Evolutionary conservation across 257 asterid species (phyloP).

Genomic region (Gentiana dahurica): DNA sequence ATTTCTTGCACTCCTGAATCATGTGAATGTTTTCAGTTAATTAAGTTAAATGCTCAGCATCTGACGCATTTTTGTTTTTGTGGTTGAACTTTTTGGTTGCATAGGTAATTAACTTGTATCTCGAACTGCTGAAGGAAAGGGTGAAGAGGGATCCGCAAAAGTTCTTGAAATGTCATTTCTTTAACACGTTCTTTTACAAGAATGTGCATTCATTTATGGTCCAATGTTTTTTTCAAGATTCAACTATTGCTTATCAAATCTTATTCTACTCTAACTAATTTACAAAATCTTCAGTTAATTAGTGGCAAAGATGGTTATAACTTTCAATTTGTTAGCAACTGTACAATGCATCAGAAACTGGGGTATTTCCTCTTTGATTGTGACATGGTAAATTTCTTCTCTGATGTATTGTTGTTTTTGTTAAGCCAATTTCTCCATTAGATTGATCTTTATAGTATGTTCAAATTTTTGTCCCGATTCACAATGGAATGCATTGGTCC

Average conservation of each 20-base stretch:
- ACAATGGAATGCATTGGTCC: slow-evolving; percentile 87
- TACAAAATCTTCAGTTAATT: slow-evolving; percentile 18
- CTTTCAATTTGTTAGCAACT: slow-evolving; percentile 70
- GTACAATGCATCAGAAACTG: slow-evolving; percentile 82
- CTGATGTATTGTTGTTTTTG: not conserved
- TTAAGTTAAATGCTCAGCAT: not conserved
- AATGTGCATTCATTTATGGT: slow-evolving; percentile 32
- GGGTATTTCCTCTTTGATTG: slow-evolving; percentile 76
- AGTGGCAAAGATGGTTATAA: slow-evolving; percentile 38
- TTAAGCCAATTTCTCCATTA: not conserved
- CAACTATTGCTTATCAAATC: too few relatives aligned
- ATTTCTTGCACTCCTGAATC: slow-evolving; percentile 1
- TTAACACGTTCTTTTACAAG: slow-evolving; percentile 77
- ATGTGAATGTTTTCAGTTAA: not conserved
- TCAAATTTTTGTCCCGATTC: slow-evolving; percentile 93
- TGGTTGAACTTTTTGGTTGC: slow-evolving; percentile 13
- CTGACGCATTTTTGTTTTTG: not conserved
- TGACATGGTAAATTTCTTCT: slow-evolving; percentile 49
- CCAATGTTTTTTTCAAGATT: too few relatives aligned
- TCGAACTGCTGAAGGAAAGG: slow-evolving; percentile 85
- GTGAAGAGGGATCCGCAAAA: slow-evolving; percentile 67
- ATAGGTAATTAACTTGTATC: slow-evolving; percentile 86
- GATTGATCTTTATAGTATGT: slow-evolving; percentile 5
- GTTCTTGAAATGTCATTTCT: slow-evolving; percentile 86
- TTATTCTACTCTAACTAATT: not conserved